These are phyloP conservation scores for Stagonosporopsis chrysanthemi DNA, from an alignment of 2,329 filamentous ascomycete species.

Conservation along the genomic window DNA sequence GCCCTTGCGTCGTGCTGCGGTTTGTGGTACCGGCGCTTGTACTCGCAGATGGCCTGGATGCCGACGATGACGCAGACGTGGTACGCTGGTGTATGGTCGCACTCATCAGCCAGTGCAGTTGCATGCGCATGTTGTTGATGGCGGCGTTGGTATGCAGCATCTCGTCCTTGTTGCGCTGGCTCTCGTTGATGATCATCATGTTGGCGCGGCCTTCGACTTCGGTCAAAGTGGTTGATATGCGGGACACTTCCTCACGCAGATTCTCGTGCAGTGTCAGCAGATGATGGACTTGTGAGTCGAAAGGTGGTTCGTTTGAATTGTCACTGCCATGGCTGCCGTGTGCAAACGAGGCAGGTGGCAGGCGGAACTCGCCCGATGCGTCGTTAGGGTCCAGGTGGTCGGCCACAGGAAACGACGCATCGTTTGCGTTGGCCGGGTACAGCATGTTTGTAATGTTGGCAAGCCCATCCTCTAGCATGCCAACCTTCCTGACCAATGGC, in stretches of 20 bases:
- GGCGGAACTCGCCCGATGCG: slow-evolving; percentile 43
- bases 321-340: slow-evolving; percentile 36
- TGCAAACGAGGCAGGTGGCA: slow-evolving; percentile 46
- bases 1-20: slow-evolving; percentile 38
- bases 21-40: slow-evolving; percentile 30
- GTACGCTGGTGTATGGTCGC: slow-evolving; percentile 58
- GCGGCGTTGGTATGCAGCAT: slow-evolving; percentile 68
- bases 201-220: slow-evolving; percentile 67
- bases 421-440: slow-evolving; percentile 44
- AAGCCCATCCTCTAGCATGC: slow-evolving; percentile 56
- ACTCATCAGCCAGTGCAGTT: slow-evolving; percentile 69
- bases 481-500: slow-evolving; percentile 53
- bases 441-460: slow-evolving; percentile 54
- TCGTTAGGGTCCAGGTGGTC: slow-evolving; percentile 46
- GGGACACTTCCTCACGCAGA: slow-evolving; percentile 65
- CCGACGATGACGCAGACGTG: slow-evolving; percentile 35
- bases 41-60: slow-evolving; percentile 34
- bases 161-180: slow-evolving; percentile 67
- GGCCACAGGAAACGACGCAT: slow-evolving; percentile 42
- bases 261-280: slow-evolving; percentile 68
- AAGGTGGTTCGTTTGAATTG: slow-evolving; percentile 46
- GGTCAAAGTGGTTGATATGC: slow-evolving; percentile 62
- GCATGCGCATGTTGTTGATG: slow-evolving; percentile 65
- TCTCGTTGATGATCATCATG: slow-evolving; percentile 70
- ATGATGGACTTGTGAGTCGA: slow-evolving; percentile 61